Conservation (phyloP, 192 early-diverging fungal genomes). For the Haplosporangium gracile region DNA sequence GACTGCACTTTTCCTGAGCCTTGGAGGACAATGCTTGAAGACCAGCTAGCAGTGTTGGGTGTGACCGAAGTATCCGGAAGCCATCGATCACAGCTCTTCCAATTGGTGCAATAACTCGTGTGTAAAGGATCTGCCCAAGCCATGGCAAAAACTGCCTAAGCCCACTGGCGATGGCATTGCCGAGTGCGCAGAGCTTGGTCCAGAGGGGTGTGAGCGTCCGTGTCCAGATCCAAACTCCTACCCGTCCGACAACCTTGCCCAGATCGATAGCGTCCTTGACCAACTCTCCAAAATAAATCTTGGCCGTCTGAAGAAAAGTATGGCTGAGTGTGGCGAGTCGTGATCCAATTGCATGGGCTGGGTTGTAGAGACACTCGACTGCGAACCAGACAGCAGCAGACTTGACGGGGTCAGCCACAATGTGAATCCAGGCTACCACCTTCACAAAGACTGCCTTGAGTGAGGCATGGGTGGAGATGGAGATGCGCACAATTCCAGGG, state of each 20-base stretch:
- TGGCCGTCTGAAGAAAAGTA: slow-evolving; percentile 36
- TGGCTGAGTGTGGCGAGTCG: slow-evolving; percentile 15
- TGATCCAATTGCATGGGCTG: slow-evolving; percentile 23
- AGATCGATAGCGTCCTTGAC: slow-evolving; percentile 46
- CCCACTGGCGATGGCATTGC: not conserved
- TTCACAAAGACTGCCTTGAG: not conserved
- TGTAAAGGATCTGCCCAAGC: slow-evolving; percentile 8
- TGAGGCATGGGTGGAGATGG: not conserved
- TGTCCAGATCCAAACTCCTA: slow-evolving; percentile 32
- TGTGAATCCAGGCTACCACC: not conserved
- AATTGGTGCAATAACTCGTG: slow-evolving; percentile 6
- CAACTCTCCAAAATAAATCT: slow-evolving; percentile 43
- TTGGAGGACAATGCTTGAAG: slow-evolving; percentile 36
- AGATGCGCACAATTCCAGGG: not conserved
- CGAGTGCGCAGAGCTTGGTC: not conserved
- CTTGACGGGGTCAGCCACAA: slow-evolving; percentile 17
- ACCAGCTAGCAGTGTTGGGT: slow-evolving; percentile 38
- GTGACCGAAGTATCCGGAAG: slow-evolving; percentile 39
- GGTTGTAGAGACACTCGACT: slow-evolving; percentile 37
- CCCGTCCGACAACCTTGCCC: slow-evolving; percentile 5
- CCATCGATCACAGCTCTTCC: not conserved
- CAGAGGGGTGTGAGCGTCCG: slow-evolving; percentile 19
- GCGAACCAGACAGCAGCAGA: slow-evolving; percentile 29
- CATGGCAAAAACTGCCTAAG: slow-evolving; percentile 29
- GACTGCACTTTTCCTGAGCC: slow-evolving; percentile 10